phyloP scores from a whole-genome alignment of 345 rosid genomes.

The Lumnitzera littorea region DNA sequence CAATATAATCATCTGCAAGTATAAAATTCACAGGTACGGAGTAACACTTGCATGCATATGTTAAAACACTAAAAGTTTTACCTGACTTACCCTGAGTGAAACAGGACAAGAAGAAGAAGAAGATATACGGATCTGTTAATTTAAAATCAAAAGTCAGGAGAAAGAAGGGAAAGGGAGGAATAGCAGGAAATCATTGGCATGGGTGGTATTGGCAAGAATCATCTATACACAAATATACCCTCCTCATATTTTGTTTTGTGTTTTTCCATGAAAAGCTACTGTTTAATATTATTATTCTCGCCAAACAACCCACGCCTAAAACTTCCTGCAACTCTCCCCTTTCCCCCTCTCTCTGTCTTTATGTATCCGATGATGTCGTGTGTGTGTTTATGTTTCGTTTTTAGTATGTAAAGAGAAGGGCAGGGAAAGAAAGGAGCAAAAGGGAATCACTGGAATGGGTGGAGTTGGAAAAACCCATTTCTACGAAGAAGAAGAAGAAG shows the following conservation, averaged over 20 bases:
- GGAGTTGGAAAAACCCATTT: slow-evolving; percentile 6
- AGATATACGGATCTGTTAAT: no score
- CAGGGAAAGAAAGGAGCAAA: slow-evolving; percentile 4
- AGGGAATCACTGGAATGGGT: slow-evolving; percentile 17
- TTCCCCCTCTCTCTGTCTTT: slow-evolving; percentile 1
- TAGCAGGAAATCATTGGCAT: slow-evolving; percentile 10
- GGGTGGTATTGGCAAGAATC: slow-evolving; percentile 10
- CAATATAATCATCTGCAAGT: no score
- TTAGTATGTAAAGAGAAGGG: neutral
- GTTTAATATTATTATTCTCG: neutral
- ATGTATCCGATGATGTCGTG: no score
- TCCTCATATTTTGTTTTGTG: no score
- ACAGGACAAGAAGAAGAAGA: no score
- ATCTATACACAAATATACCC: neutral
- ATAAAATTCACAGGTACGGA: no score
- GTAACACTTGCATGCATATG: no score
- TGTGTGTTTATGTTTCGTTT: no score
- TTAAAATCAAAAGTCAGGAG: neutral
- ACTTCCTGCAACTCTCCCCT: slow-evolving; percentile 3
- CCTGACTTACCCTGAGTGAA: no score
- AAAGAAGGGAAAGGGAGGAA: slow-evolving; percentile 11
- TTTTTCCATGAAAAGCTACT: no score
- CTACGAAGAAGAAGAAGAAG: neutral
- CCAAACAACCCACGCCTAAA: slow-evolving; percentile 3
- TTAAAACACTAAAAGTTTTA: no score